Conservation (phyloP, 192 early-diverging fungal species). For the Thamnidium elegans region DNA sequence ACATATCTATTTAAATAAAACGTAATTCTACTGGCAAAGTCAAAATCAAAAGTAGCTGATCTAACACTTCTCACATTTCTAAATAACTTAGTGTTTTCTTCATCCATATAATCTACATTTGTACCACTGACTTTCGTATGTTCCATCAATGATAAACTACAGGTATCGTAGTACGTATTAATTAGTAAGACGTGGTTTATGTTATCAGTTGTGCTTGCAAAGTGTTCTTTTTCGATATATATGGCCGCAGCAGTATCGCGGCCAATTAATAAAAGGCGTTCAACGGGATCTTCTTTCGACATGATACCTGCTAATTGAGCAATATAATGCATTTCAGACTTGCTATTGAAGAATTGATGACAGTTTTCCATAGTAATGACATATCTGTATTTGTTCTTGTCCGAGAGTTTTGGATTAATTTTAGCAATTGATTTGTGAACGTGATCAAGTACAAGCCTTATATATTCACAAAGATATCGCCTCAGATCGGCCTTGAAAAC, state of each 20-base stretch:
- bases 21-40: not conserved
- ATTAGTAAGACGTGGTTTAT: not conserved
- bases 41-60: slow-evolving; percentile 1
- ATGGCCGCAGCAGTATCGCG: slow-evolving; percentile 43
- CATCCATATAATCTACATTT: not conserved
- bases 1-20: slow-evolving; percentile 1
- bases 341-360: slow-evolving; percentile 13
- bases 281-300: slow-evolving; percentile 28
- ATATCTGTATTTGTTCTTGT: not conserved
- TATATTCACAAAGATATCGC: not conserved
- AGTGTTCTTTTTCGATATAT: slow-evolving; percentile 36
- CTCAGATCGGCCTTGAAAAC: not conserved
- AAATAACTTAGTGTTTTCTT: not conserved
- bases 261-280: slow-evolving; percentile 39
- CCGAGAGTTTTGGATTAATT: too few species aligned
- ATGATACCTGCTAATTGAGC: slow-evolving; percentile 39
- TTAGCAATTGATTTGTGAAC: not conserved
- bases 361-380: slow-evolving; percentile 13
- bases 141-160: not conserved
- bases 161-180: not conserved
- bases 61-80: slow-evolving; percentile 7
- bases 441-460: not conserved
- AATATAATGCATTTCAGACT: slow-evolving; percentile 38
- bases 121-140: not conserved
- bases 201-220: not conserved